These are phyloP conservation scores for Hirschfeldia incana DNA, from an alignment of 345 rosid genomes.

Conservation along the genomic window DNA sequence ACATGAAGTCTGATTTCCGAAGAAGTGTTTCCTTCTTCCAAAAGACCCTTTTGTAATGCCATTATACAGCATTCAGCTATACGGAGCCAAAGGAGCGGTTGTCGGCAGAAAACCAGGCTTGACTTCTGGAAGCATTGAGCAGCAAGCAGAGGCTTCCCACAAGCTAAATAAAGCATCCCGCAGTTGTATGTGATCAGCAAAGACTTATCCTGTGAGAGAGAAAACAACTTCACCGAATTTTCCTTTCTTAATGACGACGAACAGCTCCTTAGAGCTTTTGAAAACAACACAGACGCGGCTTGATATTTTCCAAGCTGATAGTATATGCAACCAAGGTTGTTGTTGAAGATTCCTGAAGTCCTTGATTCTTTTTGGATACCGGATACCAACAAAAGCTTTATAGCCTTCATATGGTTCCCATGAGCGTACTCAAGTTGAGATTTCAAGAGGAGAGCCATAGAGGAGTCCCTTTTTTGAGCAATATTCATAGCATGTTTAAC, in stretches of 20 bases:
- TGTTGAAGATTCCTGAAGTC: constrained; percentile 75
- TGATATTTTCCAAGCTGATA: constrained; percentile 75
- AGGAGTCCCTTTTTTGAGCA: constrained; percentile 85
- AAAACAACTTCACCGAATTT: constrained; percentile 62
- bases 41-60: constrained; percentile 81
- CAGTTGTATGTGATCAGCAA: constrained; percentile 76
- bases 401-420: constrained; percentile 92
- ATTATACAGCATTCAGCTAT: constrained; percentile 91
- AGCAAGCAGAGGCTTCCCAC: constrained; percentile 85
- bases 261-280: constrained; percentile 71
- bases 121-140: constrained; percentile 90
- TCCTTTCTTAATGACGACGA: constrained; percentile 65
- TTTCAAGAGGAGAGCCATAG: constrained; percentile 86
- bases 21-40: constrained; percentile 42
- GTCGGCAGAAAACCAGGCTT: constrained; percentile 58
- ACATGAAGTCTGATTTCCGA: constrained; percentile 58
- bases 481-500: constrained; percentile 92
- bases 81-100: constrained; percentile 88
- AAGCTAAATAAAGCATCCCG: constrained; percentile 79
- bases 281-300: constrained; percentile 61
- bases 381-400: constrained; percentile 84
- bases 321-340: constrained; percentile 93
- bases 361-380: constrained; percentile 66
- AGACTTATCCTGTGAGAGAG: constrained; percentile 87
- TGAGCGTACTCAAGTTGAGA: constrained; percentile 97